phyloP scores from a whole-genome alignment of 2,329 filamentous ascomycete genomes.

The Calonectria honghensis region DNA sequence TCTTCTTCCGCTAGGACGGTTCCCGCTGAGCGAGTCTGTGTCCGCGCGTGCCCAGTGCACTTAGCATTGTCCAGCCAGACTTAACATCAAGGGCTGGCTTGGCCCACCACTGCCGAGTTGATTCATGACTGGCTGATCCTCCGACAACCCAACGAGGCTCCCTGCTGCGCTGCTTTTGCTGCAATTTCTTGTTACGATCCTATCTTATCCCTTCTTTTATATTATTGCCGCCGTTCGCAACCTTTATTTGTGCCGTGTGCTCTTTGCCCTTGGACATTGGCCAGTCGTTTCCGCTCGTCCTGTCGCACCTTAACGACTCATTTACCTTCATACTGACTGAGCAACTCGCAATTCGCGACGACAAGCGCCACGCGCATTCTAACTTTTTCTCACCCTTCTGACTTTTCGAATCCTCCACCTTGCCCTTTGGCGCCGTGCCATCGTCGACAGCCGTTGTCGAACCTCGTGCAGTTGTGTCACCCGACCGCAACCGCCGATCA shows the following conservation, averaged over 20 bases:
- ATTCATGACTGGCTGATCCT: slow-evolving; percentile 23
- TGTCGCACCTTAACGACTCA: slow-evolving; percentile 29
- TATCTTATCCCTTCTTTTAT: slow-evolving; percentile 23
- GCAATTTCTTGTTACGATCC: slow-evolving; percentile 15
- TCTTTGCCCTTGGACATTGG: slow-evolving; percentile 15
- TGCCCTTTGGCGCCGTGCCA: slow-evolving; percentile 25
- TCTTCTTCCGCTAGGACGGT: slow-evolving; percentile 12
- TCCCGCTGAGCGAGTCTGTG: slow-evolving; percentile 20
- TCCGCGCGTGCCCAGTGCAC: slow-evolving; percentile 18
- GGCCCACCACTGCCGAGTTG: slow-evolving; percentile 20
- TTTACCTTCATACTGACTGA: slow-evolving; percentile 9
- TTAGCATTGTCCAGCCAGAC: slow-evolving; percentile 12
- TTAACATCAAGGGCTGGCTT: slow-evolving; percentile 17
- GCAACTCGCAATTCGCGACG: slow-evolving; percentile 33
- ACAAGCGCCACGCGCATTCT: slow-evolving; percentile 27
- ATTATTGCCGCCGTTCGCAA: slow-evolving; percentile 14
- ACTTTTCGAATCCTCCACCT: slow-evolving; percentile 3
- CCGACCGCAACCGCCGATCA: slow-evolving; percentile 50
- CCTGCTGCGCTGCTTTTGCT: slow-evolving; percentile 20
- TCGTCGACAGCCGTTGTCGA: slow-evolving; percentile 37
- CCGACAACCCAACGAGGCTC: slow-evolving; percentile 15
- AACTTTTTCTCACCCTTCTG: slow-evolving; percentile 9
- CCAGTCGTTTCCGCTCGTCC: slow-evolving; percentile 19
- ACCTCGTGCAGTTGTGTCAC: slow-evolving; percentile 44
- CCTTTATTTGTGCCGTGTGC: slow-evolving; percentile 24